These are phyloP conservation scores for Mitragyna speciosa DNA, from an alignment of 257 asterid species.

Conservation along the genomic window DNA sequence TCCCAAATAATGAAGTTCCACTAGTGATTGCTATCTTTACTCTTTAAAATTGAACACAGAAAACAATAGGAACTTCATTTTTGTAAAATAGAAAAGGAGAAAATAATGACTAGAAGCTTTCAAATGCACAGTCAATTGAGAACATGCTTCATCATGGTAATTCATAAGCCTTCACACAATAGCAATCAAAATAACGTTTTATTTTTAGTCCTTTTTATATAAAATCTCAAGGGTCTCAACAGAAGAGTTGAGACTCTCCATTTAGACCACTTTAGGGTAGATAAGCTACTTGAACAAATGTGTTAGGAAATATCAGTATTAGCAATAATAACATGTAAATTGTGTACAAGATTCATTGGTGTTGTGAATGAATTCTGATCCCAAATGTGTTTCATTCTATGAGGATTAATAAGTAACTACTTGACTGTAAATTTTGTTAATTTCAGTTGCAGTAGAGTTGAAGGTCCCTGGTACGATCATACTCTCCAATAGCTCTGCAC, in stretches of 20 bases:
- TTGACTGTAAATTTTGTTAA: conserved; percentile 70
- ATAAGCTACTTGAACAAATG: neutral
- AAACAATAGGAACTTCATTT: neutral
- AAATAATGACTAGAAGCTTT: neutral
- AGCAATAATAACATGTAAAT: neutral
- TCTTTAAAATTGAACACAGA: neutral
- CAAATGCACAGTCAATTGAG: neutral
- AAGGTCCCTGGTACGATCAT: conserved; percentile 65
- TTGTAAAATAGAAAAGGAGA: too few species aligned
- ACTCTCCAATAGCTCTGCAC: conserved; percentile 66
- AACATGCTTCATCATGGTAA: neutral
- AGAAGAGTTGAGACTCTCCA: too few species aligned
- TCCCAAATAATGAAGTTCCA: neutral
- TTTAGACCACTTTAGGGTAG: too few species aligned
- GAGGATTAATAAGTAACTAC: conserved; percentile 27
- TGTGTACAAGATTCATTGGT: neutral
- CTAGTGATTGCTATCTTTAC: neutral
- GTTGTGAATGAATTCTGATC: neutral
- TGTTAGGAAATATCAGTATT: too few species aligned
- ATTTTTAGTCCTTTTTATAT: too few species aligned
- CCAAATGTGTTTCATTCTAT: neutral
- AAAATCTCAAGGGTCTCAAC: too few species aligned
- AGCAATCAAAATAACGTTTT: too few species aligned
- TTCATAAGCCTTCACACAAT: too few species aligned
- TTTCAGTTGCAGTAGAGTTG: conserved; percentile 64